These are phyloP conservation scores for Ustilago xerochloae DNA, from an alignment of 1,284 basidiomycete species.

Conservation along the genomic window DNA sequence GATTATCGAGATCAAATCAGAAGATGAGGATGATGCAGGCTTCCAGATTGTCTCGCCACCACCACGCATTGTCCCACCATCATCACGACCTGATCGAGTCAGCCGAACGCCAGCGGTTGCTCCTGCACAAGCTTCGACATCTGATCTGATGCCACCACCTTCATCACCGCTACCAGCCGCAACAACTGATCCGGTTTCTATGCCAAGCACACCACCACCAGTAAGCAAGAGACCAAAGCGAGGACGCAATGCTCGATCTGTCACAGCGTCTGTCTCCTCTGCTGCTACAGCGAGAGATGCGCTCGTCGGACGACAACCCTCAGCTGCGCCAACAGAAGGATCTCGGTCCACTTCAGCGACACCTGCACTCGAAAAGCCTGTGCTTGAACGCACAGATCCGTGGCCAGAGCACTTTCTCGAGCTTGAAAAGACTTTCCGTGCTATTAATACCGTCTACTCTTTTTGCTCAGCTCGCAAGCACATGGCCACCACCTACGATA, in stretches of 20 bases:
- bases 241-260: constrained; percentile 27
- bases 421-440: constrained; percentile 73
- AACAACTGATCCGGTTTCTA: not conserved
- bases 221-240: constrained; percentile 7
- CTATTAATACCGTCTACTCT: constrained; percentile 87
- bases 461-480: constrained; percentile 86
- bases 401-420: constrained; percentile 69
- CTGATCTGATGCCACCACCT: not conserved
- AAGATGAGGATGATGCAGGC: constrained; percentile 38
- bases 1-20: constrained; percentile 48
- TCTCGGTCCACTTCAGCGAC: constrained; percentile 19
- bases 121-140: not conserved
- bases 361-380: constrained; percentile 20
- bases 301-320: constrained; percentile 29
- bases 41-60: constrained; percentile 36
- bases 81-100: not conserved
- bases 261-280: constrained; percentile 16
- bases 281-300: constrained; percentile 20
- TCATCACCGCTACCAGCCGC: constrained; percentile 14
- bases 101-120: not conserved
- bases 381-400: constrained; percentile 37
- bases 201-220: constrained; percentile 14
- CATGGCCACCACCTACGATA: constrained; percentile 81
- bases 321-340: constrained; percentile 23
- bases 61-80: not conserved